Percentiles rank a stretch among this genome's conserved stretches.
phyloP scores from a whole-genome alignment of 2,329 filamentous ascomycete species.

The Colletotrichum sp. region DNA sequence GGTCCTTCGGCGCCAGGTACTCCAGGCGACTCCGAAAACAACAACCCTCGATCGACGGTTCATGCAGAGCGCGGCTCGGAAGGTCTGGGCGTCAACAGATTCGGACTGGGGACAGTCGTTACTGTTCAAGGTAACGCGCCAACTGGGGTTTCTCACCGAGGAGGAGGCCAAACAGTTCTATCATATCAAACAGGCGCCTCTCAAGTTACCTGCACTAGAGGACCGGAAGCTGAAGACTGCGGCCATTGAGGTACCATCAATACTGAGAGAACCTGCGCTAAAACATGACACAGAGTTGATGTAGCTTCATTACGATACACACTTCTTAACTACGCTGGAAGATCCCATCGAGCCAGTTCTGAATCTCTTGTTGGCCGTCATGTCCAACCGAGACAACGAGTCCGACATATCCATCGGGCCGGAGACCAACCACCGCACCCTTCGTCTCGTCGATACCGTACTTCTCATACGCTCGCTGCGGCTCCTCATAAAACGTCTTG shows the following conservation, averaged over 20 bases:
- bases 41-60: constrained; percentile 41
- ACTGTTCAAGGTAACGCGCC: not conserved
- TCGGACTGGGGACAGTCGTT: not conserved
- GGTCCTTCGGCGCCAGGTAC: not conserved
- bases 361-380: not conserved
- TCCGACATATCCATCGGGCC: constrained; percentile 15
- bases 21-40: not conserved
- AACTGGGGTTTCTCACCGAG: not conserved
- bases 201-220: not conserved
- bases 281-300: not conserved
- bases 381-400: not conserved
- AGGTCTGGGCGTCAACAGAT: not conserved
- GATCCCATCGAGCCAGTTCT: constrained; percentile 7
- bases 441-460: constrained; percentile 57
- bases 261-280: not conserved
- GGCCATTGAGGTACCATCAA: not conserved
- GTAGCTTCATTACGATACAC: not conserved
- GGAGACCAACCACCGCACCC: constrained; percentile 7
- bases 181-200: not conserved
- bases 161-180: not conserved
- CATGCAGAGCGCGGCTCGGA: constrained; percentile 41
- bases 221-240: not conserved
- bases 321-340: not conserved
- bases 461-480: constrained; percentile 55
- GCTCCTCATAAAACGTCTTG: constrained; percentile 55